These are phyloP conservation scores for Pichia sp. DNA, from an alignment of 1,139 yeast species.

Conservation along the genomic window DNA sequence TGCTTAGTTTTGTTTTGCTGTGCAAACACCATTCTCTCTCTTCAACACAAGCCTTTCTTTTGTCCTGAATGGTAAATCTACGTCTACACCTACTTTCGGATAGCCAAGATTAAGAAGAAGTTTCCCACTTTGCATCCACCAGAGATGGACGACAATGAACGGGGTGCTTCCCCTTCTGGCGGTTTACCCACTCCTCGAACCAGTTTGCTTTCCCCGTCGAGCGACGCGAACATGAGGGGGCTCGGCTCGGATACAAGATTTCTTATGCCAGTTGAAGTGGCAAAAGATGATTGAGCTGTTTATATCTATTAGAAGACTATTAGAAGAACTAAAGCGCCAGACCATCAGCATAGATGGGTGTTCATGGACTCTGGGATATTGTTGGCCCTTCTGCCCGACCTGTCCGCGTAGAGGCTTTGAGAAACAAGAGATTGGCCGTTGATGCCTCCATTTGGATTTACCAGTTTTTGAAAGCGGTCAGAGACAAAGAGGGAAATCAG, in stretches of 20 bases:
- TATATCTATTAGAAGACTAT: background rate
- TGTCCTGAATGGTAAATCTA: background rate
- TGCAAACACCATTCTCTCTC: constrained; percentile 2
- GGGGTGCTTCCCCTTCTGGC: constrained; percentile 1
- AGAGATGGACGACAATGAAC: background rate
- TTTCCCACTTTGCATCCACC: background rate
- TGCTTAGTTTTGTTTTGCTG: background rate
- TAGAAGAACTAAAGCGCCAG: background rate
- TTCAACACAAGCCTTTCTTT: background rate
- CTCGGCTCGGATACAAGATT: background rate
- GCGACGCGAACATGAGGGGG: constrained; percentile 1
- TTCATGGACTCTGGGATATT: constrained; percentile 89
- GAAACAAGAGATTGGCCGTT: constrained; percentile 77
- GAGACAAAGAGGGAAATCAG: constrained; percentile 80
- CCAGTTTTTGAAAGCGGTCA: constrained; percentile 90
- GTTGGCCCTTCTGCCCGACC: constrained; percentile 89
- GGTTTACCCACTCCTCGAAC: background rate
- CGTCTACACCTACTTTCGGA: background rate
- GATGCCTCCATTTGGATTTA: constrained; percentile 99
- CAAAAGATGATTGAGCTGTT: background rate
- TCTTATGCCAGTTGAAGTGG: background rate
- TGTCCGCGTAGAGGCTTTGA: constrained; percentile 77
- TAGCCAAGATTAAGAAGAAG: background rate
- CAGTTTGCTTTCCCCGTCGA: background rate
- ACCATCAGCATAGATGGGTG: constrained; percentile 66